These are phyloP conservation scores for Echria macrotheca DNA, from an alignment of 495 filamentous ascomycete species.

Conservation along the genomic window DNA sequence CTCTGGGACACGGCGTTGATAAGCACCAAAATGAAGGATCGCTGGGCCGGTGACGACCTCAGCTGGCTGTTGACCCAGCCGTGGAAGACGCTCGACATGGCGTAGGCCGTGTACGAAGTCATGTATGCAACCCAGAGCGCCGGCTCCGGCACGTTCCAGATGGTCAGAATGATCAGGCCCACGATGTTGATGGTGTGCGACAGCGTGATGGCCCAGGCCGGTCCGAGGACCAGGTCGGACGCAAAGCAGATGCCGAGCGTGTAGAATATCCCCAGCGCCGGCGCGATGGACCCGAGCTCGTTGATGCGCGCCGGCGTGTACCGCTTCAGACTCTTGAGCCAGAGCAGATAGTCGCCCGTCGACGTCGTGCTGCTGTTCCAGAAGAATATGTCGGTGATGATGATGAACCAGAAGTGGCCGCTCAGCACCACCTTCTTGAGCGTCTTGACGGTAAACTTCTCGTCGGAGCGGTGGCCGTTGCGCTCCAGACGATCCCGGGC, in stretches of 20 bases:
- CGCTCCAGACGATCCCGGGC: conserved; percentile 30
- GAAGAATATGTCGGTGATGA: conserved; percentile 45
- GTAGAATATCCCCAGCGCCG: conserved; percentile 42
- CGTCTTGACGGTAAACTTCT: conserved; percentile 24
- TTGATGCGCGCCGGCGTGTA: conserved; percentile 26
- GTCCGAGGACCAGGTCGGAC: conserved; percentile 36
- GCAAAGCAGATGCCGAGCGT: conserved; percentile 41
- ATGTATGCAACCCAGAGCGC: conserved; percentile 45
- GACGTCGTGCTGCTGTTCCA: conserved; percentile 40
- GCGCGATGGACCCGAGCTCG: conserved; percentile 28
- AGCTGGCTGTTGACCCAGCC: conserved; percentile 32
- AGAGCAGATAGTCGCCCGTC: conserved; percentile 36
- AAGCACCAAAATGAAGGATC: conserved; percentile 27
- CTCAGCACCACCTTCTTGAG: conserved; percentile 28
- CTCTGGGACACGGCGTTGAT: conserved; percentile 29
- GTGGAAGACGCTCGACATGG: conserved; percentile 31
- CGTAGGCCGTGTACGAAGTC: conserved; percentile 24
- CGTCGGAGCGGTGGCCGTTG: conserved; percentile 28
- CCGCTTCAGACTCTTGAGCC: conserved; percentile 31
- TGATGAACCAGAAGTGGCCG: conserved; percentile 33
- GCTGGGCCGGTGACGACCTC: conserved; percentile 23
- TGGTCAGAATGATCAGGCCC: conserved; percentile 26
- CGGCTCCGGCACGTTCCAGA: conserved; percentile 44
- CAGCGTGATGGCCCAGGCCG: conserved; percentile 33
- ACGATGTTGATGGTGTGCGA: conserved; percentile 26